Conservation (phyloP, 805 yeast species). For the Candida montana region DNA sequence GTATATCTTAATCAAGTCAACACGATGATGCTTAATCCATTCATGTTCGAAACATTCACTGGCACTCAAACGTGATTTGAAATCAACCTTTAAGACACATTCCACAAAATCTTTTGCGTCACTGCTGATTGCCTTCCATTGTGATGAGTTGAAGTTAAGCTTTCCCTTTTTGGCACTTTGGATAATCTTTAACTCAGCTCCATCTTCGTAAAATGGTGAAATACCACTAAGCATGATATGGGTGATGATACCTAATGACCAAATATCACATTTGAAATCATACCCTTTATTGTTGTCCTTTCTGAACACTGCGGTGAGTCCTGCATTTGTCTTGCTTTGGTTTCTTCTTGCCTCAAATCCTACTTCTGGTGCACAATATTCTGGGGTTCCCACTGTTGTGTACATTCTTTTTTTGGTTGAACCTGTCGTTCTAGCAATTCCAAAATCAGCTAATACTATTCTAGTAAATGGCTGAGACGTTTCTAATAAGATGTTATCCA, state of each 20-base stretch:
- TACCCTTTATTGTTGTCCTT: slow-evolving; percentile 33
- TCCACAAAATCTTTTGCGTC: slow-evolving; percentile 43
- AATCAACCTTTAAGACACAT: slow-evolving; percentile 34
- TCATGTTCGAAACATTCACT: slow-evolving; percentile 35
- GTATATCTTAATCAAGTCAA: slow-evolving; percentile 34
- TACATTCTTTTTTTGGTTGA: slow-evolving; percentile 34
- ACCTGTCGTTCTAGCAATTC: slow-evolving; percentile 39
- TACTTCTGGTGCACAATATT: slow-evolving; percentile 70
- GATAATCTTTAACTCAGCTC: slow-evolving; percentile 37
- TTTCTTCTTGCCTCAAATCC: slow-evolving; percentile 36
- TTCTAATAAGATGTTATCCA: slow-evolving; percentile 57
- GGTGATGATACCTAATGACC: slow-evolving; percentile 62
- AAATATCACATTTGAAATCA: slow-evolving; percentile 54
- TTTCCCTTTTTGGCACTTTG: slow-evolving; percentile 37
- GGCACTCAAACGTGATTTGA: slow-evolving; percentile 32
- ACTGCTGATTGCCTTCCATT: slow-evolving; percentile 38
- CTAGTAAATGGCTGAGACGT: slow-evolving; percentile 48
- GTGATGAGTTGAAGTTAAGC: slow-evolving; percentile 31
- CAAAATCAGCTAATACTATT: slow-evolving; percentile 65
- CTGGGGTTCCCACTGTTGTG: slow-evolving; percentile 59
- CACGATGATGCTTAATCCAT: slow-evolving; percentile 42
- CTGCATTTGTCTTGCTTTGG: slow-evolving; percentile 22
- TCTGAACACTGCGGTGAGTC: slow-evolving; percentile 20
- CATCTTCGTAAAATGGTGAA: slow-evolving; percentile 55
- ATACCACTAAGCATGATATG: slow-evolving; percentile 58